Evolutionary conservation across 2,329 filamentous ascomycete genomes (phyloP).

Genomic region (Coniochaeta sp.): DNA sequence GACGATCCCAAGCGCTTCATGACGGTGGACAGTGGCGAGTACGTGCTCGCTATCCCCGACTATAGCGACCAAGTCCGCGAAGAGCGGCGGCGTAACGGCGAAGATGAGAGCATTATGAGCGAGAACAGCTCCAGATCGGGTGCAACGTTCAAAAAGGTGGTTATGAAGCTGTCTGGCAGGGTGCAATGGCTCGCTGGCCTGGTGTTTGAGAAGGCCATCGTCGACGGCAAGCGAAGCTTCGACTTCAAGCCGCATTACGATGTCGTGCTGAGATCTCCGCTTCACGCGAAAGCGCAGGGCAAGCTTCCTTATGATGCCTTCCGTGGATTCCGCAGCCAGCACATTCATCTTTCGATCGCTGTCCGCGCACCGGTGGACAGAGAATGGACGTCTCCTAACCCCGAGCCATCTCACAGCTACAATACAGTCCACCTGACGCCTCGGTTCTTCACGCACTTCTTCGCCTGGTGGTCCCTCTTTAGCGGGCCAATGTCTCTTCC

Average conservation of each 20-base stretch:
- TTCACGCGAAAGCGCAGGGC: constrained; percentile 56
- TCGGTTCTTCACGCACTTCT: constrained; percentile 97
- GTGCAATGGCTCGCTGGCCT: constrained; percentile 89
- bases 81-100: constrained; percentile 40
- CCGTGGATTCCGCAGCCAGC: constrained; percentile 88
- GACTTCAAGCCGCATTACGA: constrained; percentile 90
- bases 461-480: constrained; percentile 95
- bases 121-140: constrained; percentile 62
- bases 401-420: constrained; percentile 79
- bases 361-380: constrained; percentile 80
- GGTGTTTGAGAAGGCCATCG: constrained; percentile 81
- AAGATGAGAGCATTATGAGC: constrained; percentile 53
- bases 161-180: constrained; percentile 97
- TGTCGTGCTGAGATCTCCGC: constrained; percentile 75
- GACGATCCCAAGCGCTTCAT: constrained; percentile 90
- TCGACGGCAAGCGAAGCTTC: constrained; percentile 68
- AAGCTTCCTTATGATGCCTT: constrained; percentile 77
- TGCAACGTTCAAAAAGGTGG: constrained; percentile 92
- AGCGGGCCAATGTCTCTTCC: constrained; percentile 91
- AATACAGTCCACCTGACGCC: constrained; percentile 94
- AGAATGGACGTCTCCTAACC: constrained; percentile 73
- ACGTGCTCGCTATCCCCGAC: constrained; percentile 88
- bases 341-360: constrained; percentile 92
- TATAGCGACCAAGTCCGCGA: constrained; percentile 82
- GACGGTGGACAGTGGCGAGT: constrained; percentile 92